Evolutionary conservation across 208 protist species (phyloP).

Genomic region (Naegleria lovaniensis): DNA sequence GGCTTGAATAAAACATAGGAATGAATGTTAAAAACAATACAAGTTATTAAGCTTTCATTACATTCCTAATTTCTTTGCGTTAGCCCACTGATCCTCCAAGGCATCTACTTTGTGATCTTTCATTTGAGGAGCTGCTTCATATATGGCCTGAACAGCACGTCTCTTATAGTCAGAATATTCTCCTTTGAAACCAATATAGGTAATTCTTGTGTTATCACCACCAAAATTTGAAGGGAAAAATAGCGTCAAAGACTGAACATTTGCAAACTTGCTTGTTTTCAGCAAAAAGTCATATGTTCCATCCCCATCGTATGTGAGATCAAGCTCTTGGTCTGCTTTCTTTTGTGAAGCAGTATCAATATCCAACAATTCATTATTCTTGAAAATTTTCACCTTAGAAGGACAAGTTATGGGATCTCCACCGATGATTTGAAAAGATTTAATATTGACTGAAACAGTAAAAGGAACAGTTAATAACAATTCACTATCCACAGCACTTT

Average conservation of each 20-base stretch:
- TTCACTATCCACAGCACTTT: background rate
- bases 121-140: constrained; percentile 9
- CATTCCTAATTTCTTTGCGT: background rate
- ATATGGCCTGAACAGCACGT: background rate
- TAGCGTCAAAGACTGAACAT: background rate
- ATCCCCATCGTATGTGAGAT: background rate
- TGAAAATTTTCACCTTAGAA: background rate
- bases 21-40: background rate
- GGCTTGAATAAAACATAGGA: background rate
- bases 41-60: too few species aligned
- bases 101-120: background rate
- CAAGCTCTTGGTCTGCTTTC: constrained; percentile 3
- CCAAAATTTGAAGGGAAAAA: constrained; percentile 16
- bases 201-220: constrained; percentile 6
- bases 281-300: background rate
- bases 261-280: background rate
- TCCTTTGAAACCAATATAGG: constrained; percentile 8
- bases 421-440: background rate
- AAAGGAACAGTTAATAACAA: background rate
- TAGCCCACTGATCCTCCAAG: background rate
- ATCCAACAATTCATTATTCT: constrained; percentile 1
- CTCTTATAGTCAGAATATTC: background rate
- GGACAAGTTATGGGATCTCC: background rate
- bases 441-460: constrained; percentile 17
- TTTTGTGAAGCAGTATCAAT: background rate